phyloP scores from a whole-genome alignment of 1,284 basidiomycete species.

The Tilletia caries region DNA sequence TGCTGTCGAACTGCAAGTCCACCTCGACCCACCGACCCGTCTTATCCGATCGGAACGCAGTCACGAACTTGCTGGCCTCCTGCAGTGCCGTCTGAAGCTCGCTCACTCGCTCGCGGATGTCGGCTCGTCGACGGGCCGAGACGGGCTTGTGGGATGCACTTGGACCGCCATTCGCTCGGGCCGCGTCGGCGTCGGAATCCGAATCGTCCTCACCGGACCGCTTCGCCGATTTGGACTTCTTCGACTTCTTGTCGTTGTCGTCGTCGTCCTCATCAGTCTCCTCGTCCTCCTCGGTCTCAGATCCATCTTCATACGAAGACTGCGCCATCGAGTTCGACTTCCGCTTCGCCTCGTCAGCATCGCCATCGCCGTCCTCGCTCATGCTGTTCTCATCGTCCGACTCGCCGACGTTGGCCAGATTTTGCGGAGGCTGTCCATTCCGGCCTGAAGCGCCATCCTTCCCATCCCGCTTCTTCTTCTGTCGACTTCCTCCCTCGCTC shows the following conservation, averaged over 20 bases:
- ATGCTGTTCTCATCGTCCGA: conserved; percentile 39
- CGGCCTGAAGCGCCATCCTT: not conserved
- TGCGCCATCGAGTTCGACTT: conserved; percentile 65
- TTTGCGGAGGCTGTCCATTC: not conserved
- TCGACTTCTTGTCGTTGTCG: conserved; percentile 26
- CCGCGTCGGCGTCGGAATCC: conserved; percentile 56
- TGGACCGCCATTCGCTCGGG: conserved; percentile 29
- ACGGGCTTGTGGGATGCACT: conserved; percentile 50
- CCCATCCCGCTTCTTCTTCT: not conserved
- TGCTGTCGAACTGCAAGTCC: conserved; percentile 40
- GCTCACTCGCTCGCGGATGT: conserved; percentile 48
- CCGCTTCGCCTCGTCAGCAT: conserved; percentile 69
- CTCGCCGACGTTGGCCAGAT: conserved; percentile 28
- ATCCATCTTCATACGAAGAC: conserved; percentile 65
- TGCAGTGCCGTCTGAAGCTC: conserved; percentile 57
- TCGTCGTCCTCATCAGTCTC: too few relatives aligned
- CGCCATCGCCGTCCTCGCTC: conserved; percentile 63
- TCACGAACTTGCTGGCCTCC: conserved; percentile 59
- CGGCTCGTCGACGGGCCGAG: conserved; percentile 28
- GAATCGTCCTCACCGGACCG: conserved; percentile 24
- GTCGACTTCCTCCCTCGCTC: conserved; percentile 16
- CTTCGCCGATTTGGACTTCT: conserved; percentile 23
- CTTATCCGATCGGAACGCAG: conserved; percentile 70
- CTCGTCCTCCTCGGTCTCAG: conserved; percentile 41
- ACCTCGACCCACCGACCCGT: conserved; percentile 58